A percentile compares a stretch with the other conserved stretches of the same genome.
phyloP scores from a whole-genome alignment of 805 yeast genomes.

The Nakazawaea wickerhamii region DNA sequence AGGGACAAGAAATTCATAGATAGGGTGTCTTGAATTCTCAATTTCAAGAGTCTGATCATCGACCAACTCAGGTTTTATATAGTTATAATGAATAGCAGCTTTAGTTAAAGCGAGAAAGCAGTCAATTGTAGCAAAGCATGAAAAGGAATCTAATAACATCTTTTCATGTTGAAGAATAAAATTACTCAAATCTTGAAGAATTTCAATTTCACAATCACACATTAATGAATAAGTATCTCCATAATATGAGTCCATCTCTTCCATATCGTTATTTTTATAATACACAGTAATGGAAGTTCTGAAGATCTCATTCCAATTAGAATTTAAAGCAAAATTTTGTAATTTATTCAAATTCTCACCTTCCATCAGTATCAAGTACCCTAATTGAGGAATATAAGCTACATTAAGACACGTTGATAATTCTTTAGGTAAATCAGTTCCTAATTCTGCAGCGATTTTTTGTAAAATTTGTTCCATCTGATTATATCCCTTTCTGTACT shows the following conservation, averaged over 20 bases:
- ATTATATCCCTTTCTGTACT: constrained; percentile 21
- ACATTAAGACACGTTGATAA: constrained; percentile 25
- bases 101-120: constrained; percentile 30
- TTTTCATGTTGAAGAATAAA: constrained; percentile 15
- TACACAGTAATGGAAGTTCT: constrained; percentile 31
- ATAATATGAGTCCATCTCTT: constrained; percentile 29
- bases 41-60: constrained; percentile 25
- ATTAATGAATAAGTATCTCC: constrained; percentile 39
- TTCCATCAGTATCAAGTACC: constrained; percentile 31
- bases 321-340: constrained; percentile 2
- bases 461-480: constrained; percentile 28
- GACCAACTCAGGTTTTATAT: constrained; percentile 28
- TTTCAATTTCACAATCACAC: constrained; percentile 36
- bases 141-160: constrained; percentile 18
- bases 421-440: constrained; percentile 6
- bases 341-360: constrained; percentile 1
- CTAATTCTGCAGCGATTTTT: constrained; percentile 18
- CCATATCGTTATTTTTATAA: constrained; percentile 28
- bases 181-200: constrained; percentile 27
- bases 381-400: constrained; percentile 41
- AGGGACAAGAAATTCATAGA: constrained; percentile 34
- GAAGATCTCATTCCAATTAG: constrained; percentile 32
- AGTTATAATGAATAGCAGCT: constrained; percentile 23
- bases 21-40: constrained; percentile 39
- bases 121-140: constrained; percentile 31